Evolutionary conservation across 495 filamentous ascomycete genomes (phyloP).

Genomic region (Penicillium cosmopolitanum): DNA sequence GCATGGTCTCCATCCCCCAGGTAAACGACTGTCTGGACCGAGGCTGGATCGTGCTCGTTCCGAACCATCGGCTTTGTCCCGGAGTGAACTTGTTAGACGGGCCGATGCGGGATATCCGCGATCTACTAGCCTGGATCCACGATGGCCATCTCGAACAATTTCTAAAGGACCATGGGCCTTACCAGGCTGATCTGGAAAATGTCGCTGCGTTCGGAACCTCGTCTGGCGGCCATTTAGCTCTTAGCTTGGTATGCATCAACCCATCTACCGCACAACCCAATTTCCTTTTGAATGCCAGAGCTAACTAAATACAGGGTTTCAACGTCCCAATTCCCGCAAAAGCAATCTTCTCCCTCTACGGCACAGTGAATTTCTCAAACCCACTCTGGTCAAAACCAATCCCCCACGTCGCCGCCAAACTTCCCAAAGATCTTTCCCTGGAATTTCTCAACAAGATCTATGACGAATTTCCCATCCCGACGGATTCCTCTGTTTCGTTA

Average conservation of each 20-base stretch:
- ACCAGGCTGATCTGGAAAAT: slow-evolving; percentile 30
- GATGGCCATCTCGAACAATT: slow-evolving; percentile 24
- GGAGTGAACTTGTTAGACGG: slow-evolving; percentile 35
- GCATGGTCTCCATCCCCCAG: slow-evolving; percentile 37
- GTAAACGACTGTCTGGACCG: slow-evolving; percentile 39
- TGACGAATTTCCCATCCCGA: slow-evolving; percentile 31
- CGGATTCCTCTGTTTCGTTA: slow-evolving; percentile 35
- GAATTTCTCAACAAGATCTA: slow-evolving; percentile 33
- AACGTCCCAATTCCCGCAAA: slow-evolving; percentile 24
- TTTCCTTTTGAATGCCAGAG: neutral
- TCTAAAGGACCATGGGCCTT: slow-evolving; percentile 16
- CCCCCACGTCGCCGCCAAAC: slow-evolving; percentile 58
- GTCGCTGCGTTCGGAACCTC: slow-evolving; percentile 41
- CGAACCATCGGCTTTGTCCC: slow-evolving; percentile 41
- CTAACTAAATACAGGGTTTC: slow-evolving; percentile 32
- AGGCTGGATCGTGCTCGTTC: slow-evolving; percentile 43
- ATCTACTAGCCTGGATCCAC: slow-evolving; percentile 35
- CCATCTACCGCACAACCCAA: neutral
- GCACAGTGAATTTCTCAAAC: slow-evolving; percentile 38
- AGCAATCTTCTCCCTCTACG: slow-evolving; percentile 43
- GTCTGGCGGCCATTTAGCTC: slow-evolving; percentile 34
- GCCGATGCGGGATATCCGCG: slow-evolving; percentile 36
- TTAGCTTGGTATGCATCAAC: slow-evolving; percentile 28
- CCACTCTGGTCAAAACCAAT: slow-evolving; percentile 64
- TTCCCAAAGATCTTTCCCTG: slow-evolving; percentile 19